Evolutionary conservation across 2,329 filamentous ascomycete species (phyloP).

Genomic region (Thermothelomyces thermophilus): DNA sequence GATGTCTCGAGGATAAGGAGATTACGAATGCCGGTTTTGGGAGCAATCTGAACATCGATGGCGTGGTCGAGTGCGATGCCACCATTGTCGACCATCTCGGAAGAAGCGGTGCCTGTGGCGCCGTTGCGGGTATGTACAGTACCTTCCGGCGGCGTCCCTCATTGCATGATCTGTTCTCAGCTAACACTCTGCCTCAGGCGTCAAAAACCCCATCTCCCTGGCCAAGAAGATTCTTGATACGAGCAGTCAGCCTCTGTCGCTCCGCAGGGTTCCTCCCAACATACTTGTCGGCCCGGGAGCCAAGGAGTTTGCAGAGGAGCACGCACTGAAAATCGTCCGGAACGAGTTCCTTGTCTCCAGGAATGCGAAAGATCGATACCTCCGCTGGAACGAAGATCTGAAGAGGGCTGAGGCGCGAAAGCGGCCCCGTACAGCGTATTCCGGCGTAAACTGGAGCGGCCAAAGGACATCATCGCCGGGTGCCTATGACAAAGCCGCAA

Average conservation of each 20-base stretch:
- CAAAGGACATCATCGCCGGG: conserved; percentile 10
- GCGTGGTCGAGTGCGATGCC: conserved; percentile 89
- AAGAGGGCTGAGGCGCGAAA: conserved; percentile 31
- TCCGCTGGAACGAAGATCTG: conserved; percentile 72
- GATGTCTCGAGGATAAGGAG: conserved; percentile 82
- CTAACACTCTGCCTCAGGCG: conserved; percentile 47
- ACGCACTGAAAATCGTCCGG: conserved; percentile 66
- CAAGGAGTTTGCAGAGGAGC: conserved; percentile 73
- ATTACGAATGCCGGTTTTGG: conserved; percentile 97
- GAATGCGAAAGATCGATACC: conserved; percentile 70
- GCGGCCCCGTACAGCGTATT: conserved; percentile 21
- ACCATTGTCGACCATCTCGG: conserved; percentile 87
- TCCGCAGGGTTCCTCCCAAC: conserved; percentile 87
- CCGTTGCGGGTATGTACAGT: conserved; percentile 66
- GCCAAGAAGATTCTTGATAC: conserved; percentile 77
- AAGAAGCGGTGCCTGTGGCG: conserved; percentile 86
- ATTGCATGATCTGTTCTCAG: not conserved
- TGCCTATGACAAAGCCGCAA: conserved; percentile 20
- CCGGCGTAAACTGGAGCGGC: conserved; percentile 4
- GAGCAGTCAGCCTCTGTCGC: conserved; percentile 68
- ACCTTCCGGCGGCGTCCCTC: not conserved
- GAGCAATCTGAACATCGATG: conserved; percentile 87
- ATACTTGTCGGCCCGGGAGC: conserved; percentile 83
- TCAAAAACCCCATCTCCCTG: conserved; percentile 86
- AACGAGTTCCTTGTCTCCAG: conserved; percentile 75